A percentile compares a stretch with the other conserved stretches of the same genome.
These are phyloP conservation scores for Colletotrichum graminicola DNA, from an alignment of 2,329 filamentous ascomycete species.

Conservation along the genomic window DNA sequence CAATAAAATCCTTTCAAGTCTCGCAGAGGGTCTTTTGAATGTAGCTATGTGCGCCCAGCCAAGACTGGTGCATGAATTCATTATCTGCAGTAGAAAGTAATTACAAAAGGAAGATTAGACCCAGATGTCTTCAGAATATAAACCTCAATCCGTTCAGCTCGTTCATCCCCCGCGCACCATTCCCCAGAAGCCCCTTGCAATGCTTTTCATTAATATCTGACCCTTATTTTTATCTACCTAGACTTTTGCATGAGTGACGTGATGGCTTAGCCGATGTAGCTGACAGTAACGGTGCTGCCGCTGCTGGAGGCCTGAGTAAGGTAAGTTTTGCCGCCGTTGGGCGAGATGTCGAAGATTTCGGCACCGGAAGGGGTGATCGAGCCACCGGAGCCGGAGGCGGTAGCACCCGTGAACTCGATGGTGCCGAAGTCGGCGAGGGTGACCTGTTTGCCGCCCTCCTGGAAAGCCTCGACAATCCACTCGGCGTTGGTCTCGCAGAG, in stretches of 20 bases:
- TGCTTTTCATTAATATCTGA: too few relatives aligned
- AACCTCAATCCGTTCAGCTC: background rate
- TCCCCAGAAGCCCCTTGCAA: background rate
- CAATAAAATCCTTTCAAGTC: too few relatives aligned
- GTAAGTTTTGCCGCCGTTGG: conserved; percentile 14
- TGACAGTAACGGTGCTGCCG: conserved; percentile 37
- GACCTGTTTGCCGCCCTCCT: conserved; percentile 45
- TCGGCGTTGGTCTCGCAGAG: conserved; percentile 70
- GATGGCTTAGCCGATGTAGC: conserved; percentile 22
- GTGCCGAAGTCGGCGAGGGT: conserved; percentile 50
- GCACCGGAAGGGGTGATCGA: conserved; percentile 39
- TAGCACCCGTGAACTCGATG: conserved; percentile 46
- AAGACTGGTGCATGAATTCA: too few relatives aligned
- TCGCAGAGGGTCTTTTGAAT: too few relatives aligned
- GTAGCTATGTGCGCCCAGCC: too few relatives aligned
- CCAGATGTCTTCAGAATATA: background rate
- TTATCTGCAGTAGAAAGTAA: background rate
- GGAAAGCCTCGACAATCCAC: conserved; percentile 70
- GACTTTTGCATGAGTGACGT: background rate
- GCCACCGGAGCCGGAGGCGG: conserved; percentile 44
- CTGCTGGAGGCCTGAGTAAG: conserved; percentile 36
- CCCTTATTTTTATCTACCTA: background rate
- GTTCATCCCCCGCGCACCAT: background rate
- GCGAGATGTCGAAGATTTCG: conserved; percentile 44
- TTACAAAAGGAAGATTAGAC: background rate